phyloP scores from a whole-genome alignment of 805 yeast genomes.

The Teunomyces stri region DNA sequence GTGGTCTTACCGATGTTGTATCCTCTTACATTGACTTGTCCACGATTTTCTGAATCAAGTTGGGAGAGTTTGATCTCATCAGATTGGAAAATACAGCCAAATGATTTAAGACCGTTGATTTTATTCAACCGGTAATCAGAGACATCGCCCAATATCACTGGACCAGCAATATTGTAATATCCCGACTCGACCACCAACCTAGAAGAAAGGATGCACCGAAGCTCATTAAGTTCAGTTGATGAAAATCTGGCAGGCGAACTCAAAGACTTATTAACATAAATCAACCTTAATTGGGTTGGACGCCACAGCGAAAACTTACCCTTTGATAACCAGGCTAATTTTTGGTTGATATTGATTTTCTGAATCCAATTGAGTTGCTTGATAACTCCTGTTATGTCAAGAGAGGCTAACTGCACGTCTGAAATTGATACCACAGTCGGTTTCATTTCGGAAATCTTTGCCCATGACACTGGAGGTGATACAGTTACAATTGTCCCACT shows the following conservation, averaged over 20 bases:
- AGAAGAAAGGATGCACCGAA: slow-evolving; percentile 47
- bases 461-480: slow-evolving; percentile 10
- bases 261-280: slow-evolving; percentile 37
- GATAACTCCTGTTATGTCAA: slow-evolving; percentile 11
- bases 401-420: slow-evolving; percentile 19
- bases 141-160: slow-evolving; percentile 56
- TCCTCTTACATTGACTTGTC: slow-evolving; percentile 59
- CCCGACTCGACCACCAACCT: slow-evolving; percentile 53
- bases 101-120: slow-evolving; percentile 29
- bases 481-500: slow-evolving; percentile 25
- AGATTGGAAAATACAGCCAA: slow-evolving; percentile 60
- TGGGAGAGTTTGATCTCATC: slow-evolving; percentile 53
- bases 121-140: slow-evolving; percentile 58
- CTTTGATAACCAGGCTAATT: slow-evolving; percentile 43
- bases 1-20: slow-evolving; percentile 58
- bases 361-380: slow-evolving; percentile 13
- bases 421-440: slow-evolving; percentile 32
- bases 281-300: slow-evolving; percentile 32
- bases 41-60: slow-evolving; percentile 36
- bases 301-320: slow-evolving; percentile 44
- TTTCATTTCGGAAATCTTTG: slow-evolving; percentile 10
- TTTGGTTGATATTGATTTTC: slow-evolving; percentile 28
- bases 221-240: slow-evolving; percentile 32
- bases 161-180: slow-evolving; percentile 50
- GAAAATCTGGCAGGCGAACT: slow-evolving; percentile 11